Conservation (phyloP, 352 stramenopile species). For the Elongisporangium prolatum region DNA sequence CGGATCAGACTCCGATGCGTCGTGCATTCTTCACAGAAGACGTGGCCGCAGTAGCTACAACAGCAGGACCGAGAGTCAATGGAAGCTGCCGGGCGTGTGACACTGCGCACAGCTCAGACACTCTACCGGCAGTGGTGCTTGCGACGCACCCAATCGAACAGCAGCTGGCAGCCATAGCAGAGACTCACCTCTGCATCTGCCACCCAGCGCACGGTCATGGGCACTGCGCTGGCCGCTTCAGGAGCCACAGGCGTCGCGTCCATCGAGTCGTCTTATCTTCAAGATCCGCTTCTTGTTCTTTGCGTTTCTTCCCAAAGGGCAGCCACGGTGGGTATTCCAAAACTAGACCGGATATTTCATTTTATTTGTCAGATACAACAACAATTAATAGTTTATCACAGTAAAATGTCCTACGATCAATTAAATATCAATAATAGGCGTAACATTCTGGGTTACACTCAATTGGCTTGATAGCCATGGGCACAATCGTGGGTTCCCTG, state of each 20-base stretch:
- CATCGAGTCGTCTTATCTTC: not conserved
- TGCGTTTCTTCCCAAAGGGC: not conserved
- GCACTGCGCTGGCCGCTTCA: slow-evolving; percentile 8
- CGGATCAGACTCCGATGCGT: slow-evolving; percentile 63
- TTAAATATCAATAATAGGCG: not conserved
- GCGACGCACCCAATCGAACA: slow-evolving; percentile 87
- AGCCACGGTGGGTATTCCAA: not conserved
- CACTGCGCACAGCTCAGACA: not conserved
- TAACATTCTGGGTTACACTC: not conserved
- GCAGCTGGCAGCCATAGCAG: slow-evolving; percentile 70
- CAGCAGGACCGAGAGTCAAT: not conserved
- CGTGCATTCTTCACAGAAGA: slow-evolving; percentile 80
- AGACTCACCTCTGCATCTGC: slow-evolving; percentile 74
- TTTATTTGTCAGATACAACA: not conserved
- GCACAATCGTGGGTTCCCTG: not conserved
- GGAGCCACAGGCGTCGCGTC: not conserved
- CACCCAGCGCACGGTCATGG: slow-evolving; percentile 80
- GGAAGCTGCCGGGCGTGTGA: not conserved
- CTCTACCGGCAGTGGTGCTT: slow-evolving; percentile 86
- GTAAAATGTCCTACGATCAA: not conserved
- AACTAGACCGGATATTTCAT: not conserved
- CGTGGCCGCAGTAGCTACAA: slow-evolving; percentile 56
- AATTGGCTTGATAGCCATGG: not conserved
- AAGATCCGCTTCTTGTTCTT: not conserved
- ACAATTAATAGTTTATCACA: not conserved